Evolutionary conservation across 2,329 filamentous ascomycete genomes (phyloP).

Genomic region (Colletotrichum sp.): DNA sequence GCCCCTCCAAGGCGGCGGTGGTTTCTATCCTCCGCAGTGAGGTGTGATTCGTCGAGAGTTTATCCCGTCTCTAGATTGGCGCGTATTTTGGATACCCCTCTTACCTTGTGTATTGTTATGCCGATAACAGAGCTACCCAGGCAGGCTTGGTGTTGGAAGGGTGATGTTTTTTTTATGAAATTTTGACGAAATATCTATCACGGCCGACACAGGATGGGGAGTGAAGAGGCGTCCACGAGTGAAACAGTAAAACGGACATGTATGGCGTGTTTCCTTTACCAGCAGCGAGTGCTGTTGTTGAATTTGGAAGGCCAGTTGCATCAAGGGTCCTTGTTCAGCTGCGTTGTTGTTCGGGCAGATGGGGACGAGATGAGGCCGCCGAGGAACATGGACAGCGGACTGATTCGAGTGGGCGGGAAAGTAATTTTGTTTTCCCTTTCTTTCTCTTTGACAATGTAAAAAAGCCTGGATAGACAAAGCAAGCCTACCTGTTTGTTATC

Average conservation of each 20-base stretch:
- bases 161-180: background rate
- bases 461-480: background rate
- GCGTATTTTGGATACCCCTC: slow-evolving; percentile 14
- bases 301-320: background rate
- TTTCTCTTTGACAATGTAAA: background rate
- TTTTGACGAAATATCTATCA: background rate
- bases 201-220: background rate
- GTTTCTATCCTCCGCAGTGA: slow-evolving; percentile 35
- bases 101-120: background rate
- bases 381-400: background rate
- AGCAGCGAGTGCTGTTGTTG: background rate
- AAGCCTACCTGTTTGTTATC: background rate
- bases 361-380: background rate
- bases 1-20: slow-evolving; percentile 38
- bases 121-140: background rate
- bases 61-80: background rate
- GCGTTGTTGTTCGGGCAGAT: background rate
- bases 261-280: background rate
- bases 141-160: background rate
- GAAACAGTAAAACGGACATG: background rate
- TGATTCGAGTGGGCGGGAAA: background rate
- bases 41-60: background rate
- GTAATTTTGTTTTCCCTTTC: background rate
- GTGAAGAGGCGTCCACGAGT: background rate
- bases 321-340: background rate